phyloP scores from a whole-genome alignment of 495 filamentous ascomycete species.

The Thozetella sp. region DNA sequence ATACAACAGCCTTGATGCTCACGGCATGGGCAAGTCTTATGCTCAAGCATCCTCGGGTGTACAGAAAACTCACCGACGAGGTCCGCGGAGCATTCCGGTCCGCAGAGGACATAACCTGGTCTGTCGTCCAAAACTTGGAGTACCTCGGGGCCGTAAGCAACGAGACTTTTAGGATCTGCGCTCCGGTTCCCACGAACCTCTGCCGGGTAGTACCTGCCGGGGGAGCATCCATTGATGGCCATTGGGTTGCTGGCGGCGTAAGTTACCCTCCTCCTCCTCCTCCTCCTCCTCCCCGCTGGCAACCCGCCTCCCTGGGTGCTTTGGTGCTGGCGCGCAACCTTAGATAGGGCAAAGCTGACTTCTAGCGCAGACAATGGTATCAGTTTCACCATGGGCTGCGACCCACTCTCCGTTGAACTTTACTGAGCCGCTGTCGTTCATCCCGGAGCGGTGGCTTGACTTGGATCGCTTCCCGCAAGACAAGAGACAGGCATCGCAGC shows the following conservation, averaged over 20 bases:
- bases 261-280: not conserved
- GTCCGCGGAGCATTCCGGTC: slow-evolving; percentile 11
- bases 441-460: slow-evolving; percentile 48
- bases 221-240: slow-evolving; percentile 15
- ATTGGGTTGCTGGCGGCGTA: slow-evolving; percentile 11
- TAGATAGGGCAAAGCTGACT: too few species aligned
- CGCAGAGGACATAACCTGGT: slow-evolving; percentile 13
- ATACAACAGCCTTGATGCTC: slow-evolving; percentile 17
- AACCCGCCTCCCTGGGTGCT: too few species aligned
- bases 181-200: slow-evolving; percentile 10
- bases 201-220: slow-evolving; percentile 9
- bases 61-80: slow-evolving; percentile 11
- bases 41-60: slow-evolving; percentile 7
- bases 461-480: slow-evolving; percentile 20
- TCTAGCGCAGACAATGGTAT: slow-evolving; percentile 14
- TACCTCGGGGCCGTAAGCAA: slow-evolving; percentile 14
- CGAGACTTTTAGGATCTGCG: slow-evolving; percentile 13
- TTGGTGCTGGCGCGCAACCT: too few species aligned
- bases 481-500: slow-evolving; percentile 16
- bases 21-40: slow-evolving; percentile 14
- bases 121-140: slow-evolving; percentile 9
- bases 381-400: slow-evolving; percentile 17
- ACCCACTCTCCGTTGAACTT: slow-evolving; percentile 24
- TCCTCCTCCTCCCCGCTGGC: not conserved
- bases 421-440: slow-evolving; percentile 31